Base-by-base conservation (phyloP, 2,329 filamentous ascomycete genomes). In the Eutypa lata region DNA sequence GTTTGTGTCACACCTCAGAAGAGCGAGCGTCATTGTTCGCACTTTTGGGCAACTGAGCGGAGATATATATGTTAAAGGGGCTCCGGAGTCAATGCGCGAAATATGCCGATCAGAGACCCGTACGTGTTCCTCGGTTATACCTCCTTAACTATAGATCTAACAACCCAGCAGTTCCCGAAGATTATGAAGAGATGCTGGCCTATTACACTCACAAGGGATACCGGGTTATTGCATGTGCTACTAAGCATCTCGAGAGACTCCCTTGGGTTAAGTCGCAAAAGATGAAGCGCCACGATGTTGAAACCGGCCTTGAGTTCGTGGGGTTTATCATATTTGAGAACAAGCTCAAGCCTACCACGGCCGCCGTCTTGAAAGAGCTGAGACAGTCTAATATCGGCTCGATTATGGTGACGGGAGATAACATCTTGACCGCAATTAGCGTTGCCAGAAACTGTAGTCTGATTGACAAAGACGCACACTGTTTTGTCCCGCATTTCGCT, bases 291-390 rank as follows among this genome's bases (percentile, higher is more conserved):
- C 76, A 86, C 38, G 89, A 97, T 50, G 92, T 89, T 8, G 94
- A 99, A 70, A 88, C 83, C 3, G 79, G 86, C 31, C 81, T 99
- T 11, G 85, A 93, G 45, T 97, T 99, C 65, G 81, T 92, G 35
- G 94, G 94, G 5, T 99, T 99, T 73, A 97, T 99, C 66, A 88
- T 99, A 50, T 99, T 99, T 63, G 94, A 99, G 73, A 99, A 99
- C 74, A 99, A 99, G 73, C 76, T 99, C 56, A 99, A 99, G 70
- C 87, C 90, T 1, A 91, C 84, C 19, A 97, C 93, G 0, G 81
- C 89, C 1, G 81, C 80, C 1, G 89, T 97, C 33, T 83, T 99
- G 24, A 81, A 88, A 52, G 92, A 97, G 71, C 80, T 99, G 3
- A 80, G 84, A 31, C 78, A 87, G 49, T 93, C 95, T 7, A 89